Percentiles rank a stretch among this genome's conserved stretches.
These are phyloP conservation scores for Aspergillus oerlinghausenensis DNA, from an alignment of 2,329 filamentous ascomycete genomes.

Conservation along the genomic window DNA sequence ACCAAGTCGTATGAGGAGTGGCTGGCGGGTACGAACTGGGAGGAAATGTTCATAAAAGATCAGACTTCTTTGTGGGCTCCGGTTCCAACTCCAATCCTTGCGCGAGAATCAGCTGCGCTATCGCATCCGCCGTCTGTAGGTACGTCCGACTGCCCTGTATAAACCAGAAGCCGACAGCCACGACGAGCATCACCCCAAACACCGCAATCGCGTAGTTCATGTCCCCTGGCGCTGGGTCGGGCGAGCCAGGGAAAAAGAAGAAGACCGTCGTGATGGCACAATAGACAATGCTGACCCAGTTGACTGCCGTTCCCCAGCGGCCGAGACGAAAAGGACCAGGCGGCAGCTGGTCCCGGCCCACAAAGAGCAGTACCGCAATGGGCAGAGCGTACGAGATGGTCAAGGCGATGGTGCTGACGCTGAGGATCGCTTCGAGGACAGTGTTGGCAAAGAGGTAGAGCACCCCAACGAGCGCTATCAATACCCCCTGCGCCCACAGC, in stretches of 20 bases:
- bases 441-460: conserved; percentile 53
- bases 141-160: conserved; percentile 42
- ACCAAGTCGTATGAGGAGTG: conserved; percentile 16
- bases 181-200: conserved; percentile 52
- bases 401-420: conserved; percentile 54
- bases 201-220: conserved; percentile 58
- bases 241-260: conserved; percentile 50
- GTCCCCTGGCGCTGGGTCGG: conserved; percentile 43
- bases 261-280: conserved; percentile 51
- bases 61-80: neutral
- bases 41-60: conserved; percentile 1
- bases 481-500: conserved; percentile 49
- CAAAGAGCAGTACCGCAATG: conserved; percentile 45
- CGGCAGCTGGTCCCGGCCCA: conserved; percentile 52
- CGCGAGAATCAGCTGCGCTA: conserved; percentile 22
- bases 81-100: conserved; percentile 17
- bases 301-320: conserved; percentile 37
- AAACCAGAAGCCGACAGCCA: conserved; percentile 50
- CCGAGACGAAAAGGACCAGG: conserved; percentile 45
- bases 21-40: conserved; percentile 20
- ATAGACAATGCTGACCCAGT: conserved; percentile 50
- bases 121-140: conserved; percentile 27
- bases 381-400: conserved; percentile 52
- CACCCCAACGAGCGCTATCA: conserved; percentile 48
- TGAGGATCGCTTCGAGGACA: conserved; percentile 51